Evolutionary conservation across 73 alveolate genomes (phyloP).

Genomic region (Paramecium bursaria): DNA sequence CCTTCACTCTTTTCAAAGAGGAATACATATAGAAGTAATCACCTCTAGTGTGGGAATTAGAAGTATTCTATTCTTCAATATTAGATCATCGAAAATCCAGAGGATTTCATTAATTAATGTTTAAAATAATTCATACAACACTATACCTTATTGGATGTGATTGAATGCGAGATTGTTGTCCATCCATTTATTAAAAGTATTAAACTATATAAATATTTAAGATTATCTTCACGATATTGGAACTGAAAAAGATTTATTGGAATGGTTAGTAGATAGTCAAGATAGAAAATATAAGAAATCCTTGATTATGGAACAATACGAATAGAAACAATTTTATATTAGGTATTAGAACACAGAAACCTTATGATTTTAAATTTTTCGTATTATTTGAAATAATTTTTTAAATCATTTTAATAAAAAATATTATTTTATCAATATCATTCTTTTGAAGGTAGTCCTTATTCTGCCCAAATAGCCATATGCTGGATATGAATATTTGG

Average conservation of each 20-base stretch:
- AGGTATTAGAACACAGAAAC: conserved; percentile 29
- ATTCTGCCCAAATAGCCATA: no score
- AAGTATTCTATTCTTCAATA: background rate
- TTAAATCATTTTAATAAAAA: no score
- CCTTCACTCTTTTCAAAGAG: no score
- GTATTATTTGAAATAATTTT: no score
- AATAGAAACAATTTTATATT: conserved; percentile 23
- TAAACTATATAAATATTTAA: background rate
- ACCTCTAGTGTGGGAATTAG: background rate
- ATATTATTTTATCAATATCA: no score
- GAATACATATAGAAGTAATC: no score
- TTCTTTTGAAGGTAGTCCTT: no score
- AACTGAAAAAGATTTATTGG: background rate
- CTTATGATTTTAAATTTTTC: background rate
- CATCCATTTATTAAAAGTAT: conserved; percentile 45
- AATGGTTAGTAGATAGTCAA: background rate
- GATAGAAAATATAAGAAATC: background rate
- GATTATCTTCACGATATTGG: conserved; percentile 37
- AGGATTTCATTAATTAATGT: background rate
- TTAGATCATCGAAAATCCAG: background rate
- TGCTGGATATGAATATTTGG: no score
- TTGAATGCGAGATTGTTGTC: conserved; percentile 40
- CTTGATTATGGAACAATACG: conserved; percentile 4
- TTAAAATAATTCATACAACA: background rate
- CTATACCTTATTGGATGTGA: conserved; percentile 8